Evolutionary conservation across 2,329 filamentous ascomycete genomes (phyloP).

Genomic region (Leptosphaerulina australis): DNA sequence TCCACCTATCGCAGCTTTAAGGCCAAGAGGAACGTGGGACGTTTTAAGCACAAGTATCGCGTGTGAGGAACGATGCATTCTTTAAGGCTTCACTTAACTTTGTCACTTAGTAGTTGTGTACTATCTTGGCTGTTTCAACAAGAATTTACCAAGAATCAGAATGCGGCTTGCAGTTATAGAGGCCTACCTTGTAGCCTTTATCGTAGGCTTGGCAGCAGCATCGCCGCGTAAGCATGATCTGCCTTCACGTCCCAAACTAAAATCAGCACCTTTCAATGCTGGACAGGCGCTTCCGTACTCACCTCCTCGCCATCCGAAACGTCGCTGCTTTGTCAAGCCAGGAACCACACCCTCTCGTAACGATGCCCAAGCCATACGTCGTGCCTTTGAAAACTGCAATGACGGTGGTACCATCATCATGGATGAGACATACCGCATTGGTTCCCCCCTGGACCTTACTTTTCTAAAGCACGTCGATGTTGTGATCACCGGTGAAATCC

Average conservation of each 20-base stretch:
- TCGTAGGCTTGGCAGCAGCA: neutral
- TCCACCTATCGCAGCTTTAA: neutral
- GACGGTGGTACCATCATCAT: slow-evolving; percentile 61
- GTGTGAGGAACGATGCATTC: too few species aligned
- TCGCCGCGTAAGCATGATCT: neutral
- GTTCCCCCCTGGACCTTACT: slow-evolving; percentile 64
- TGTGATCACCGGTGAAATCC: slow-evolving; percentile 53
- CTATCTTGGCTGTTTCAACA: neutral
- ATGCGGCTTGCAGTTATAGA: neutral
- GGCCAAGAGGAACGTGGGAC: neutral
- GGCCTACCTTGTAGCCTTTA: neutral
- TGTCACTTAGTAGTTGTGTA: neutral
- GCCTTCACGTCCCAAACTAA: neutral
- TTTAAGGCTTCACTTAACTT: neutral
- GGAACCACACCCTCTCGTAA: slow-evolving; percentile 42
- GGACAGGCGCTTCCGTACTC: neutral
- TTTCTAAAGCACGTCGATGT: slow-evolving; percentile 66
- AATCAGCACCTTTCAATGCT: slow-evolving; percentile 1
- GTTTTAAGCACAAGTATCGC: too few species aligned
- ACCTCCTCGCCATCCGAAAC: slow-evolving; percentile 4
- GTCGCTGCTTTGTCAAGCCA: slow-evolving; percentile 3
- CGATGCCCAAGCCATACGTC: slow-evolving; percentile 56
- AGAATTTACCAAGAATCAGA: neutral
- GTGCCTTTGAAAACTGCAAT: slow-evolving; percentile 61
- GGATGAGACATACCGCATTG: slow-evolving; percentile 51